phyloP scores from a whole-genome alignment of 495 filamentous ascomycete species.

The Hypomontagnella monticulosa region DNA sequence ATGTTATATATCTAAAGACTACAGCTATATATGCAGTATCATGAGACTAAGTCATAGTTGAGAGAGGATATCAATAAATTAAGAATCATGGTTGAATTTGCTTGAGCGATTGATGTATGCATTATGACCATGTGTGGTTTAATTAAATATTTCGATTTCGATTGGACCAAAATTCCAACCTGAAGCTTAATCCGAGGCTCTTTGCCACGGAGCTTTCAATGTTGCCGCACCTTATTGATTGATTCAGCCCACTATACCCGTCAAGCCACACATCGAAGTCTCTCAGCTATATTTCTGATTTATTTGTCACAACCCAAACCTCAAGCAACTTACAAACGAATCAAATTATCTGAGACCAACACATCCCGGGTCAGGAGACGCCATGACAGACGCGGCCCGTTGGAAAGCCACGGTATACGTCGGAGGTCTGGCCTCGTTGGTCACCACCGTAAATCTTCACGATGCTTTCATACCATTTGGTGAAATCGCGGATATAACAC shows the following conservation, averaged over 20 bases:
- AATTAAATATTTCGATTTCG: background rate
- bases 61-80: too few species aligned
- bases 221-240: constrained; percentile 1
- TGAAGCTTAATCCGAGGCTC: too few species aligned
- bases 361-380: background rate
- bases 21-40: too few species aligned
- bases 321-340: constrained; percentile 23
- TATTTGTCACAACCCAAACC: background rate
- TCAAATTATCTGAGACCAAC: constrained; percentile 4
- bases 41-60: too few species aligned
- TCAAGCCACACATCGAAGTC: constrained; percentile 25
- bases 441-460: constrained; percentile 76
- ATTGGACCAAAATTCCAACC: background rate
- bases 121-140: background rate
- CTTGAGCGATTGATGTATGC: too few species aligned
- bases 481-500: constrained; percentile 86
- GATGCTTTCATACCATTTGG: constrained; percentile 97
- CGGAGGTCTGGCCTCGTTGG: constrained; percentile 83
- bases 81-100: too few species aligned
- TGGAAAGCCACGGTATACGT: constrained; percentile 92
- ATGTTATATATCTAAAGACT: too few species aligned
- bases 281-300: background rate
- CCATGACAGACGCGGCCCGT: constrained; percentile 84
- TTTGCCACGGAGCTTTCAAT: too few species aligned
- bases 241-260: background rate